Percentiles rank a stretch among this genome's conserved stretches.
Evolutionary conservation across 2,329 filamentous ascomycete genomes (phyloP).

Genomic region (Huntiella bhutanensis): DNA sequence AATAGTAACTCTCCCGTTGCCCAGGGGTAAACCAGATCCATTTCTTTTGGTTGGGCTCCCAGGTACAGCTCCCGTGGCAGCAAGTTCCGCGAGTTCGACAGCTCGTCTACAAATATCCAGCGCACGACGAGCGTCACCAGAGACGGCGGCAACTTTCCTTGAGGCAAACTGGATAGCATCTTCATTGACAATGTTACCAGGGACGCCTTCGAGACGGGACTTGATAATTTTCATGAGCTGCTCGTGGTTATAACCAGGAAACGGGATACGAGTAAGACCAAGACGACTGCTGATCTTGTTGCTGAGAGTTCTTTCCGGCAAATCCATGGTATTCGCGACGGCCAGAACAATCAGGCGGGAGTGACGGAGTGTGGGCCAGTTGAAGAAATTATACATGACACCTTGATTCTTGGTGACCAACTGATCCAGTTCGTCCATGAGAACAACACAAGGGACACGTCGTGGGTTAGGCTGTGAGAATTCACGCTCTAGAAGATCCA

Average conservation of each 20-base stretch:
- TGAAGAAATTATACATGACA: slow-evolving; percentile 99
- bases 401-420: slow-evolving; percentile 94
- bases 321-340: slow-evolving; percentile 96
- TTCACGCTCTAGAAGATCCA: slow-evolving; percentile 79
- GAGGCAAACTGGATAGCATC: slow-evolving; percentile 94
- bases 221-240: slow-evolving; percentile 96
- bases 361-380: slow-evolving; percentile 85
- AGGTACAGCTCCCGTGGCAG: slow-evolving; percentile 16
- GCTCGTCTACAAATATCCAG: slow-evolving; percentile 89
- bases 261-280: slow-evolving; percentile 83
- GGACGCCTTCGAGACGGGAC: slow-evolving; percentile 75
- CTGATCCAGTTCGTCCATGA: slow-evolving; percentile 98
- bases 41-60: slow-evolving; percentile 16
- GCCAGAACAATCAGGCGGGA: slow-evolving; percentile 88
- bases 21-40: slow-evolving; percentile 36
- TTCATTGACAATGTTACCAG: slow-evolving; percentile 72
- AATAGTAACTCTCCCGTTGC: slow-evolving; percentile 55
- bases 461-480: slow-evolving; percentile 83
- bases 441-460: slow-evolving; percentile 80
- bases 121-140: slow-evolving; percentile 77
- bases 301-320: slow-evolving; percentile 85
- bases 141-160: slow-evolving; percentile 90
- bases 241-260: slow-evolving; percentile 90
- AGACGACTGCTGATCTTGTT: slow-evolving; percentile 95
- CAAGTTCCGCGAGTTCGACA: slow-evolving; percentile 70